phyloP scores from a whole-genome alignment of 2,329 filamentous ascomycete genomes.

The Nemania bipapillata region DNA sequence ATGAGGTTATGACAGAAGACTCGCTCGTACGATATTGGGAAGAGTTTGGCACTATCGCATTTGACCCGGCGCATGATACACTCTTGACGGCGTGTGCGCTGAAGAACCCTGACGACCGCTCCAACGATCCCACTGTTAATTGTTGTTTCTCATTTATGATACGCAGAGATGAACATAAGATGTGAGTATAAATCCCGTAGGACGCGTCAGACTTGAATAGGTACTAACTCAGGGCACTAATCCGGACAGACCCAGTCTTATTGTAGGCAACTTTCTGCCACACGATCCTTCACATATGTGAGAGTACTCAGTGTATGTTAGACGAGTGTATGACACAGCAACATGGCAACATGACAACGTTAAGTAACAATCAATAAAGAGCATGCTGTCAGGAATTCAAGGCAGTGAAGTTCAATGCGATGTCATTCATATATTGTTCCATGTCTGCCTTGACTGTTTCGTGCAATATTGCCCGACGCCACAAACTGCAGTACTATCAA shows the following conservation, averaged over 20 bases:
- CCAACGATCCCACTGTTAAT: slow-evolving; percentile 78
- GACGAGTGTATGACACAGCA: slow-evolving; percentile 11
- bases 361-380: no score
- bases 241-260: slow-evolving; percentile 79
- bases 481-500: not conserved
- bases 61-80: slow-evolving; percentile 92
- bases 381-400: not conserved
- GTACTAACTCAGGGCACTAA: slow-evolving; percentile 50
- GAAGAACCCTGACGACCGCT: slow-evolving; percentile 79
- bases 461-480: not conserved
- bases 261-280: slow-evolving; percentile 95
- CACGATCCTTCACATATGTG: slow-evolving; percentile 70
- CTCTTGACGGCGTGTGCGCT: slow-evolving; percentile 92
- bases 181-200: slow-evolving; percentile 69
- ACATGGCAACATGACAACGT: not conserved
- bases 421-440: not conserved
- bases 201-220: not conserved
- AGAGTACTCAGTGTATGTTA: slow-evolving; percentile 37
- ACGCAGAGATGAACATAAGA: slow-evolving; percentile 90
- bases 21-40: slow-evolving; percentile 98
- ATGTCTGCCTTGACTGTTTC: not conserved
- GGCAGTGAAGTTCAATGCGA: slow-evolving; percentile 8
- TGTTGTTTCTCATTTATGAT: slow-evolving; percentile 99
- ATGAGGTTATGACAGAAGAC: slow-evolving; percentile 95
- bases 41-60: slow-evolving; percentile 97